phyloP scores from a whole-genome alignment of 441 rosid genomes.

The Corymbia calophylla region DNA sequence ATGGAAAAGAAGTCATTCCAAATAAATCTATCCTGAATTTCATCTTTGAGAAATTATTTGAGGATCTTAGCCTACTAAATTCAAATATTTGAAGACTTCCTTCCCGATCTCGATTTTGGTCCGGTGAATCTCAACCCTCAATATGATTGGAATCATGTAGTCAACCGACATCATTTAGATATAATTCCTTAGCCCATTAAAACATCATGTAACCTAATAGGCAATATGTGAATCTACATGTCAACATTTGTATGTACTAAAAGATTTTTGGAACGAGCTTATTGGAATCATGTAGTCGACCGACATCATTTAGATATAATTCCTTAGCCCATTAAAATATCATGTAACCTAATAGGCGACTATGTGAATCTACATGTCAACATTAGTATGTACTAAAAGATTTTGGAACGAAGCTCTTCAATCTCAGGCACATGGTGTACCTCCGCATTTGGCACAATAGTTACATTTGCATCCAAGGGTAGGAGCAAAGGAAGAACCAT shows the following conservation, averaged over 20 bases:
- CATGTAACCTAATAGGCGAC: neutral
- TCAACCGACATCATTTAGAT: neutral
- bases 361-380: neutral
- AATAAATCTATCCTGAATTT: neutral
- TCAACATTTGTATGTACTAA: neutral
- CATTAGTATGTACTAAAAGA: neutral
- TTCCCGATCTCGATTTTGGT: rapidly evolving
- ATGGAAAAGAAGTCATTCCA: neutral
- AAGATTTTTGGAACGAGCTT: no score
- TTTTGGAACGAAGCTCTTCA: neutral
- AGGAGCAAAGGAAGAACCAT: neutral
- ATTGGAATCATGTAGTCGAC: rapidly evolving
- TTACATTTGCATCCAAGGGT: neutral
- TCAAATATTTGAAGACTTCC: neutral
- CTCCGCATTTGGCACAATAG: neutral
- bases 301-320: neutral
- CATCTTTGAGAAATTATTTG: rapidly evolving
- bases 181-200: neutral
- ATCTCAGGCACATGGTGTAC: neutral
- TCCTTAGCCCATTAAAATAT: neutral
- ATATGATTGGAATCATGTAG: rapidly evolving
- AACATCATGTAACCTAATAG: neutral
- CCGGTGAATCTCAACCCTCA: neutral
- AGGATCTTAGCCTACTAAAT: neutral
- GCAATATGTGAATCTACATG: neutral